phyloP scores from a whole-genome alignment of 331 rosid genomes.

The Spiraea crenata region DNA sequence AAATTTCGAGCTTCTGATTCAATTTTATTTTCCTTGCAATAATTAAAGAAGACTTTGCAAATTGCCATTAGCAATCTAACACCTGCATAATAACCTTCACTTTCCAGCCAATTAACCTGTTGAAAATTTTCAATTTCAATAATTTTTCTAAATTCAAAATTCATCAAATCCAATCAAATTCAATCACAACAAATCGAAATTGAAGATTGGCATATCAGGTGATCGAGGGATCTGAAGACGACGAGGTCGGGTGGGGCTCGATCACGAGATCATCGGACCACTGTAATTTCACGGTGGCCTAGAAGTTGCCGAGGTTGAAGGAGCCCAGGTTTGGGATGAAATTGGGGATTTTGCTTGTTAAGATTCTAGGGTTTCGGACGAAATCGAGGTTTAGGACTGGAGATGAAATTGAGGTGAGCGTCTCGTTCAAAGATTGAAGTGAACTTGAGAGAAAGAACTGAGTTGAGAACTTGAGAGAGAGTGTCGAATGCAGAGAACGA shows the following conservation, averaged over 20 bases:
- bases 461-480: no score
- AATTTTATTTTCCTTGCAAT: conserved; percentile 53
- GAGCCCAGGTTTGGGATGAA: conserved; percentile 37
- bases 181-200: background rate
- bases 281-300: conserved; percentile 56
- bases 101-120: conserved; percentile 55
- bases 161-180: no score
- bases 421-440: no score
- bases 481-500: no score
- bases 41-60: conserved; percentile 56
- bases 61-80: conserved; percentile 82
- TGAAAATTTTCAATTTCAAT: background rate
- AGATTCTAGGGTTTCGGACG: no score
- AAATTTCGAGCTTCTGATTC: conserved; percentile 51
- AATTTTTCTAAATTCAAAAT: no score
- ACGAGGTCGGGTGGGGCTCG: conserved; percentile 80
- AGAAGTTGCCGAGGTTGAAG: conserved; percentile 60
- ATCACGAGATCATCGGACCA: conserved; percentile 63
- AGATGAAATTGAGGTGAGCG: no score
- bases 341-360: no score
- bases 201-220: conserved; percentile 39
- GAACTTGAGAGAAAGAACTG: no score
- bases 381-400: no score
- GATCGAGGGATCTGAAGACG: conserved; percentile 47
- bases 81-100: conserved; percentile 85